Evolutionary conservation across 768 basidiomycete genomes (phyloP).

Genomic region (Ephemerocybe angulata): DNA sequence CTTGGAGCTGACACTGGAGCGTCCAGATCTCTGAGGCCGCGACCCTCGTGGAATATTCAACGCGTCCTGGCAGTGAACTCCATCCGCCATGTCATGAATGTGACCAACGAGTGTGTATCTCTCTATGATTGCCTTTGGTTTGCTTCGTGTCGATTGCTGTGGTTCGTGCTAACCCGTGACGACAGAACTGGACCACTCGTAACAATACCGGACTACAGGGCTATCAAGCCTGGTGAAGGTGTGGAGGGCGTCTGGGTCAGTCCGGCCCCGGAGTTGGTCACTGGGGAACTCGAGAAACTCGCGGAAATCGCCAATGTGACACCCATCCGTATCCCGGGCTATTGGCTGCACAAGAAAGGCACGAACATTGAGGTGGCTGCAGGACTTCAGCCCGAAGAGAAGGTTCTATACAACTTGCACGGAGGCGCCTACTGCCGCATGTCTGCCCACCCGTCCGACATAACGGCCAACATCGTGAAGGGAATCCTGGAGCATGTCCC

Average conservation of each 20-base stretch:
- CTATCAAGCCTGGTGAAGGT: slow-evolving; percentile 37
- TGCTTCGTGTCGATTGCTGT: background rate
- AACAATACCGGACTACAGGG: slow-evolving; percentile 33
- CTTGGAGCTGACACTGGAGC: background rate
- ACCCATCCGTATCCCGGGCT: slow-evolving; percentile 48
- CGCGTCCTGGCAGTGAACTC: slow-evolving; percentile 36
- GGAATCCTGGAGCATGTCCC: slow-evolving; percentile 45
- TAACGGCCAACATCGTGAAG: slow-evolving; percentile 41
- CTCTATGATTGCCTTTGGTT: background rate
- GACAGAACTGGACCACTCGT: slow-evolving; percentile 34
- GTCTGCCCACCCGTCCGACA: slow-evolving; percentile 55
- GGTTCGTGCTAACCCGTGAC: background rate
- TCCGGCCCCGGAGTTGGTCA: slow-evolving; percentile 38
- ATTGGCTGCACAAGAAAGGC: slow-evolving; percentile 50
- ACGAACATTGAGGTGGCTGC: slow-evolving; percentile 31
- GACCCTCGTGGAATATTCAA: slow-evolving; percentile 42
- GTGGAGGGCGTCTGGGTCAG: slow-evolving; percentile 50
- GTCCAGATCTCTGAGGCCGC: slow-evolving; percentile 40
- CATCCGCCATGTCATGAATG: slow-evolving; percentile 25
- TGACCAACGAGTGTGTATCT: slow-evolving; percentile 25
- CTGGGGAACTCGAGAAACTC: slow-evolving; percentile 40
- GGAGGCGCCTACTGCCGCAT: slow-evolving; percentile 55
- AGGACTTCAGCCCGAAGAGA: slow-evolving; percentile 45
- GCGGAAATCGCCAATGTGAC: slow-evolving; percentile 36
- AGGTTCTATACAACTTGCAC: slow-evolving; percentile 59